These are phyloP conservation scores for Neofusicoccum parvum DNA, from an alignment of 2,329 filamentous ascomycete genomes.

Conservation along the genomic window DNA sequence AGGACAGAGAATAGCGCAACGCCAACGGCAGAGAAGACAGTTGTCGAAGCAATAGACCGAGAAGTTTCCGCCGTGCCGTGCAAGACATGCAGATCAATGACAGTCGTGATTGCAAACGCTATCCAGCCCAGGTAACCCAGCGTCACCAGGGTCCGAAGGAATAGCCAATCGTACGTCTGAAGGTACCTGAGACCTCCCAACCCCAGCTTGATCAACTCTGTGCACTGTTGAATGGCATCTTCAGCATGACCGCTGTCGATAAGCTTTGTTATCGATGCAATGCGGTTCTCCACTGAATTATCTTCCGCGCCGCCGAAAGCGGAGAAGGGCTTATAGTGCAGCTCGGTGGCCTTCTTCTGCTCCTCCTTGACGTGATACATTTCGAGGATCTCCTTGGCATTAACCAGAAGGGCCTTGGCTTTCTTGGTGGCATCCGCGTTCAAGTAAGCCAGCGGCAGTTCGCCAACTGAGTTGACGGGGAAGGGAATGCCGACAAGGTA, in stretches of 20 bases:
- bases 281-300: constrained; percentile 65
- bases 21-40: constrained; percentile 76
- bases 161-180: constrained; percentile 98
- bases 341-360: constrained; percentile 72
- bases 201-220: constrained; percentile 73
- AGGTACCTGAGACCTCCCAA: constrained; percentile 87
- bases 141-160: constrained; percentile 85
- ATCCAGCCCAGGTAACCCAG: constrained; percentile 95
- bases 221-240: constrained; percentile 77
- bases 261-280: constrained; percentile 67
- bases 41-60: constrained; percentile 60
- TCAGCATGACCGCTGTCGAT: constrained; percentile 70
- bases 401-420: constrained; percentile 79
- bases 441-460: constrained; percentile 83
- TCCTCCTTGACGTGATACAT: constrained; percentile 96
- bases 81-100: constrained; percentile 85
- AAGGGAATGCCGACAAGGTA: constrained; percentile 87
- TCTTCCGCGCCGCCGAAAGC: constrained; percentile 65
- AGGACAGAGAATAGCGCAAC: constrained; percentile 77
- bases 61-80: constrained; percentile 67
- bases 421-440: constrained; percentile 73
- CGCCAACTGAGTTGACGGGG: constrained; percentile 93
- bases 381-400: constrained; percentile 84
- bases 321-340: constrained; percentile 76
- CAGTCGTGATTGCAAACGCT: constrained; percentile 83